Evolutionary conservation across 495 filamentous ascomycete species (phyloP), one percentile per base, ranked within the genome.

Genomic region (Lindgomyces ingoldianus): DNA sequence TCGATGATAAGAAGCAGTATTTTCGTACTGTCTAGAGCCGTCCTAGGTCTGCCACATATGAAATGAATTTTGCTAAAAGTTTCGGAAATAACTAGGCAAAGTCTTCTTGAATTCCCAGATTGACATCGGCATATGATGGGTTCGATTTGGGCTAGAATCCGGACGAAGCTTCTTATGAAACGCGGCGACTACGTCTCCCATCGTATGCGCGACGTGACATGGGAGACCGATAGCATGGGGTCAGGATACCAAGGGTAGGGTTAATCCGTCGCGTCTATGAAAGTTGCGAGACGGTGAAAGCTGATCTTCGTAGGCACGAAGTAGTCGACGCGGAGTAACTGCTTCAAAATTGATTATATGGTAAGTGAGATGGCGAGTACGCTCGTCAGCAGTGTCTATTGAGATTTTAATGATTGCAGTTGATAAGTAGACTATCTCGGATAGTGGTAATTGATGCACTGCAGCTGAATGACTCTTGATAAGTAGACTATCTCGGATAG

Each of bases 291-390:
- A 63, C 10, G 60, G 18, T 0, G 56, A 57, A 0, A 79, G 55
- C 21, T 80, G 73, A 4, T 64, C 53, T 53, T 79, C 78, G 51
- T 79, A 77, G 44, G 14, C 73, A 47, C 71, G 73, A 1, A 79
- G 51, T 4, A 81, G 53, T 27, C 78, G 73, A 26, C 77, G 80
- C 1, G 80, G 70, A 3, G 74, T 72, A 19, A 81, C 74, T 4
- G 78, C 77, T 1, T 78, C 76, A 39, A 80, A 81, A 9, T 77
- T 78, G 30, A 80, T 77, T 72, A 80, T 79, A 64, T 81, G 78
- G 60, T 81, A 81, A n/a, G 80, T 78, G 18, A 80, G 79, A 56
- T 81, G 78, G 33, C 75, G 74, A 0, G 77, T 81, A 0, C 77
- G 75, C 14, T 79, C 75, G 39, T 81, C 79, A 0, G 76, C 70